Evolutionary conservation across 192 early-diverging fungal species (phyloP).

Genomic region (Podila verticillata): DNA sequence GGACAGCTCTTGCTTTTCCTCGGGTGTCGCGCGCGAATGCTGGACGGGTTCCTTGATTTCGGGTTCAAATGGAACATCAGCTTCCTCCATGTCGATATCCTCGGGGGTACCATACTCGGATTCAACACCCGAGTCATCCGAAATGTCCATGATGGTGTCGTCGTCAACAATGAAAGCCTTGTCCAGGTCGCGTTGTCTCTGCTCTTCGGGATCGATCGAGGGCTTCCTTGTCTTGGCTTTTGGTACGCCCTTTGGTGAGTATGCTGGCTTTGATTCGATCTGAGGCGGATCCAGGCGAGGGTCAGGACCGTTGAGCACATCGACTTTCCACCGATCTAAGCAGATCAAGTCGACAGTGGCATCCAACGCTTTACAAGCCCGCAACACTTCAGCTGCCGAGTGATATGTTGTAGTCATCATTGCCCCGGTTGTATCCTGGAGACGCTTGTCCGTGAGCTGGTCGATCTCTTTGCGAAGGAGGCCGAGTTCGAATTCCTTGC

Average conservation of each 20-base stretch:
- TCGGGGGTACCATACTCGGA: no score
- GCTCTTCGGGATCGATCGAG: conserved; percentile 16
- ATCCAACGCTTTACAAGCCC: conserved; percentile 23
- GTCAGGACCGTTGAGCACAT: background rate
- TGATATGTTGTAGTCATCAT: conserved; percentile 20
- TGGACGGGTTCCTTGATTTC: no score
- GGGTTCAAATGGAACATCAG: no score
- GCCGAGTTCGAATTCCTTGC: background rate
- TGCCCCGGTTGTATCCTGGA: conserved; percentile 1
- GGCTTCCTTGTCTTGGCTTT: conserved; percentile 6
- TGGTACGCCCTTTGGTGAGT: background rate
- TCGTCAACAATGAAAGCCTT: conserved; percentile 40
- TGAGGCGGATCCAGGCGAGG: background rate
- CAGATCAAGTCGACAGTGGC: conserved; percentile 10
- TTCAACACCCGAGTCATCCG: background rate
- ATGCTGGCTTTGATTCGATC: no score
- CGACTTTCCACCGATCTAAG: conserved; percentile 17
- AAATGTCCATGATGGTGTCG: background rate
- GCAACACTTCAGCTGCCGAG: conserved; percentile 11
- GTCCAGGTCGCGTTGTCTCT: conserved; percentile 25
- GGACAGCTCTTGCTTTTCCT: no score
- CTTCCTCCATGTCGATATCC: no score
- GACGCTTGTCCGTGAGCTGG: conserved; percentile 2
- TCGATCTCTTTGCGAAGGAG: background rate
- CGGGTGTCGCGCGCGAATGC: no score